Conservation (phyloP, 140 eudicot genomes). For the Cichorium intybus region DNA sequence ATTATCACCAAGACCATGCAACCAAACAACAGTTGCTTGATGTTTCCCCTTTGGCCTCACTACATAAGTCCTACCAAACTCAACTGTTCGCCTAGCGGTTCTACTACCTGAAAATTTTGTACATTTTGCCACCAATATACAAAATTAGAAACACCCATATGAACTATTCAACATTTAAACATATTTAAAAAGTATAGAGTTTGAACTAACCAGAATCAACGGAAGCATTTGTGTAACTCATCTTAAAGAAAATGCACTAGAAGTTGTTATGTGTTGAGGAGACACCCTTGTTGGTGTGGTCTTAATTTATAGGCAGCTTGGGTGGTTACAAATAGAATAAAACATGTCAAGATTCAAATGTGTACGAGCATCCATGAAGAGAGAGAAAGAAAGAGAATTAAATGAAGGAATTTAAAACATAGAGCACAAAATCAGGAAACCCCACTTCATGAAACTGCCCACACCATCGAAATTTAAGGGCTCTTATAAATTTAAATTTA, state of each 20-base stretch:
- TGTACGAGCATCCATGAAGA: conserved; percentile 66
- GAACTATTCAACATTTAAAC: neutral
- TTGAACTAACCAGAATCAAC: conserved; percentile 82
- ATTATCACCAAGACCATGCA: conserved; percentile 99
- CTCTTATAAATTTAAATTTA: conserved; percentile 23
- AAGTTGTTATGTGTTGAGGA: conserved; percentile 42
- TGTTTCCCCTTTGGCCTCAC: conserved; percentile 97
- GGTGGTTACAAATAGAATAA: conserved; percentile 27
- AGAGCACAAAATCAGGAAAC: conserved; percentile 39
- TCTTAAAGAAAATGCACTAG: conserved; percentile 30
- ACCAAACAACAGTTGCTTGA: conserved; percentile 95
- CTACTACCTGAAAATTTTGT: conserved; percentile 57
- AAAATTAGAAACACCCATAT: neutral
- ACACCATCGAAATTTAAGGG: conserved; percentile 43
- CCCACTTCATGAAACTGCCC: conserved; percentile 26
- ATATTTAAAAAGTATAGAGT: neutral
- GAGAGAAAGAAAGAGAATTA: conserved; percentile 53
- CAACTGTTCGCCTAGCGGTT: conserved; percentile 57
- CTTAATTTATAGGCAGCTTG: conserved; percentile 58
- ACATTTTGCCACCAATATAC: conserved; percentile 8
- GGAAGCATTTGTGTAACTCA: conserved; percentile 79
- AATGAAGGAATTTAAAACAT: conserved; percentile 32
- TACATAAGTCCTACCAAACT: conserved; percentile 96
- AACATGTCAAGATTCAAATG: conserved; percentile 63
- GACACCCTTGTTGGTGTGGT: conserved; percentile 17